Conservation (phyloP, 1,284 basidiomycete species). For the Sphagnurus paluster region DNA sequence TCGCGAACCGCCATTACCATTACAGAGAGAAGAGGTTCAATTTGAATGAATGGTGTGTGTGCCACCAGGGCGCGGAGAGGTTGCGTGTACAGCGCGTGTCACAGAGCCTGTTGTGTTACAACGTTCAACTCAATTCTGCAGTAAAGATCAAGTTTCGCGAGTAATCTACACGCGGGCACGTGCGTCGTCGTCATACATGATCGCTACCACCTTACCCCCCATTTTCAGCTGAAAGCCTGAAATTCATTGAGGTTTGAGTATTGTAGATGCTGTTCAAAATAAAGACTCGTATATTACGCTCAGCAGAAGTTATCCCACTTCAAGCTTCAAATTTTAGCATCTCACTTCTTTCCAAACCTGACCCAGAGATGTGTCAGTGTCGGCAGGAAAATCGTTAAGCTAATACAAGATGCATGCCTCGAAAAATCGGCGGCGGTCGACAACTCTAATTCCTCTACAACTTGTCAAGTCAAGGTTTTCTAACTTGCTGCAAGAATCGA, state of each 20-base stretch:
- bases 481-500: slow-evolving; percentile 56
- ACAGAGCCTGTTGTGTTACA: not conserved
- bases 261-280: not conserved
- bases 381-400: not conserved
- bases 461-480: slow-evolving; percentile 61
- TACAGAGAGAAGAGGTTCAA: not conserved
- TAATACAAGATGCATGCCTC: slow-evolving; percentile 41
- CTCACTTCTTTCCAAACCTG: slow-evolving; percentile 49
- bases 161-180: no score
- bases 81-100: not conserved
- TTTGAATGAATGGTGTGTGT: slow-evolving; percentile 1
- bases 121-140: not conserved
- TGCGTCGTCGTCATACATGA: no score
- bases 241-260: no score
- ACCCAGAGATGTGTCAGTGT: not conserved
- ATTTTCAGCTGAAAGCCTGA: no score
- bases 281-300: not conserved
- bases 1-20: slow-evolving; percentile 8
- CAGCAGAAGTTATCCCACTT: no score
- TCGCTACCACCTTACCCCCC: no score
- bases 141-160: not conserved
- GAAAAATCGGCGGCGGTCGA: slow-evolving; percentile 65
- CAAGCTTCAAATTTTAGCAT: not conserved
- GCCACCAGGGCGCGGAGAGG: slow-evolving; percentile 2
- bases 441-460: slow-evolving; percentile 60